Conservation (phyloP, 2,329 filamentous ascomycete genomes). For the Daldinia sp. region DNA sequence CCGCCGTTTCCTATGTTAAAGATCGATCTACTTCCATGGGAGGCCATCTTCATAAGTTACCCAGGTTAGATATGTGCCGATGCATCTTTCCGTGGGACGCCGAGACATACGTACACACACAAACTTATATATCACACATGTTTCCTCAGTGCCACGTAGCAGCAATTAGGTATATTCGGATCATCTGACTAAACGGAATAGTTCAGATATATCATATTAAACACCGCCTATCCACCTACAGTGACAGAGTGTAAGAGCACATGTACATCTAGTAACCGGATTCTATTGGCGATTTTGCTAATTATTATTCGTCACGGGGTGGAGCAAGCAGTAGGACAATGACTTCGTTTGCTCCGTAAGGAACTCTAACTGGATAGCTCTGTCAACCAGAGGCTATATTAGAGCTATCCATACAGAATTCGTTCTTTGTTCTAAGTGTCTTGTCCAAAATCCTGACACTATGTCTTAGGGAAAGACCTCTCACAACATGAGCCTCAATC, state of each 20-base stretch:
- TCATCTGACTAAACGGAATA: not conserved
- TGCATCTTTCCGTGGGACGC: conserved; percentile 5
- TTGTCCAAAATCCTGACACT: too few relatives aligned
- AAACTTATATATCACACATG: not conserved
- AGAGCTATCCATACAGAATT: too few relatives aligned
- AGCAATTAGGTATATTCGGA: not conserved
- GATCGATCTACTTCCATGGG: conserved; percentile 15
- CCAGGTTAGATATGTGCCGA: conserved; percentile 15
- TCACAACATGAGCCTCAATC: too few relatives aligned
- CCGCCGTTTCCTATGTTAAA: conserved; percentile 15
- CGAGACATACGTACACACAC: conserved; percentile 8
- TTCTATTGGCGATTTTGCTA: not conserved
- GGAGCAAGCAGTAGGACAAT: too few relatives aligned
- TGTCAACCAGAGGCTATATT: too few relatives aligned
- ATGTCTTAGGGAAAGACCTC: too few relatives aligned
- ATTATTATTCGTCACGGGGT: too few relatives aligned
- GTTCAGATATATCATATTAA: not conserved
- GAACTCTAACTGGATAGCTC: not conserved
- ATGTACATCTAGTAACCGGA: not conserved
- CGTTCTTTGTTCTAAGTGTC: too few relatives aligned
- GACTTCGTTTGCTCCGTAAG: not conserved
- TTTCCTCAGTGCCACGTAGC: conserved; percentile 24
- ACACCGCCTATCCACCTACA: not conserved
- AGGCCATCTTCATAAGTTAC: conserved; percentile 8
- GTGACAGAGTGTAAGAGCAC: not conserved